phyloP scores from a whole-genome alignment of 768 basidiomycete genomes.

The Lanmaoa rubissima region DNA sequence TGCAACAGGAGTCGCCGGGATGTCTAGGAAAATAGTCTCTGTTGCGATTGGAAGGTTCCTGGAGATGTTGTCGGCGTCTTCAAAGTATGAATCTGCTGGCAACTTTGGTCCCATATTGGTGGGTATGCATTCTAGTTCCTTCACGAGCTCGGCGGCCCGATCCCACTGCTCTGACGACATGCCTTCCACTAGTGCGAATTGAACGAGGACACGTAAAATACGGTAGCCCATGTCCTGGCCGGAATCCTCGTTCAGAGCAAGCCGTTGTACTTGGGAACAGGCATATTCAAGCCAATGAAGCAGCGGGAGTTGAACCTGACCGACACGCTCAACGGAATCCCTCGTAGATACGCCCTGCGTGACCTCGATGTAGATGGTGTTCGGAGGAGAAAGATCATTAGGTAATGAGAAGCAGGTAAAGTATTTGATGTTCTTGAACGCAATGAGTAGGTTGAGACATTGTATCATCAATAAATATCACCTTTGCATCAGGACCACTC shows the following conservation, averaged over 20 bases:
- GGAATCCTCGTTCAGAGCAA: not conserved
- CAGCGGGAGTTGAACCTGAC: not conserved
- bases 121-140: not conserved
- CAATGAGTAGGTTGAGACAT: too few species aligned
- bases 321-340: not conserved
- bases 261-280: not conserved
- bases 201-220: not conserved
- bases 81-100: not conserved
- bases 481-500: too few species aligned
- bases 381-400: too few species aligned
- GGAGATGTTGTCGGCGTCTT: not conserved
- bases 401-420: too few species aligned
- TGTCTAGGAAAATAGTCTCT: too few species aligned
- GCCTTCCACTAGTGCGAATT: not conserved
- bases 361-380: too few species aligned
- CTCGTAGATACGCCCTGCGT: not conserved
- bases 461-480: too few species aligned
- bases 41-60: not conserved
- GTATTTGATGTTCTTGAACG: too few species aligned
- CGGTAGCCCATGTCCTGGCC: not conserved
- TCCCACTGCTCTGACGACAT: not conserved
- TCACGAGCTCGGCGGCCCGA: not conserved
- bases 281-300: not conserved
- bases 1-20: too few species aligned
- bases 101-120: not conserved